Conservation (phyloP, 257 asterid species). For the Primulina tabacum region DNA sequence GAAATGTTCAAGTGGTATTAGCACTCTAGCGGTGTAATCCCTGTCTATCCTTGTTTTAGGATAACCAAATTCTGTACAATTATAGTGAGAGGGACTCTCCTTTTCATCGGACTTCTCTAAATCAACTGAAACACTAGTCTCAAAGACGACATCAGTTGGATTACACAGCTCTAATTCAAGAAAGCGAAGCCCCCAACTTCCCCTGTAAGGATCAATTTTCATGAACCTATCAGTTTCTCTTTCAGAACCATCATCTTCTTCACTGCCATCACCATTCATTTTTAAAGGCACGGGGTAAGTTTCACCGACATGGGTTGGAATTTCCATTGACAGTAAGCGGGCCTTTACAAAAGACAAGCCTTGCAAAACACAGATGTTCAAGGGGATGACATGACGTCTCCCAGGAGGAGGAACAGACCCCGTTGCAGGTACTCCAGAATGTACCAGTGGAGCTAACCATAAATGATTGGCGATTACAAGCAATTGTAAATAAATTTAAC, state of each 20-base stretch:
- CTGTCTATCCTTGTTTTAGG: constrained; percentile 96
- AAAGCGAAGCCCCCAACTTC: constrained; percentile 99
- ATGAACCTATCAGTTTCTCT: constrained; percentile 67
- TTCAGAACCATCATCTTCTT: constrained; percentile 44
- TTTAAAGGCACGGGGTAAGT: constrained; percentile 42
- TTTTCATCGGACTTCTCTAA: constrained; percentile 46
- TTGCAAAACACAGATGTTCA: constrained; percentile 78
- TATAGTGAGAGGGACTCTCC: constrained; percentile 31
- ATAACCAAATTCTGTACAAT: constrained; percentile 46
- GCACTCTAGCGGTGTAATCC: constrained; percentile 86
- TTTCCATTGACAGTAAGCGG: constrained; percentile 94
- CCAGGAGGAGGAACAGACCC: constrained; percentile 74
- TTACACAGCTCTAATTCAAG: constrained; percentile 92
- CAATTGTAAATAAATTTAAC: constrained; percentile 21
- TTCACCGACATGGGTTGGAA: constrained; percentile 89
- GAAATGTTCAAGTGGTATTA: constrained; percentile 93
- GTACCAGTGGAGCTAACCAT: constrained; percentile 51
- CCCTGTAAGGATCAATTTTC: constrained; percentile 97
- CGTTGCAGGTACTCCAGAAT: constrained; percentile 43
- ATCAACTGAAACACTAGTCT: constrained; percentile 83
- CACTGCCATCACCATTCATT: constrained; percentile 34
- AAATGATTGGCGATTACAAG: constrained; percentile 27
- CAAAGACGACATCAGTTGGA: constrained; percentile 94
- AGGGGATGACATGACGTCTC: constrained; percentile 81
- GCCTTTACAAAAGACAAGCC: constrained; percentile 90